phyloP scores from a whole-genome alignment of 2,329 filamentous ascomycete species.

The Coleophoma crateriformis region DNA sequence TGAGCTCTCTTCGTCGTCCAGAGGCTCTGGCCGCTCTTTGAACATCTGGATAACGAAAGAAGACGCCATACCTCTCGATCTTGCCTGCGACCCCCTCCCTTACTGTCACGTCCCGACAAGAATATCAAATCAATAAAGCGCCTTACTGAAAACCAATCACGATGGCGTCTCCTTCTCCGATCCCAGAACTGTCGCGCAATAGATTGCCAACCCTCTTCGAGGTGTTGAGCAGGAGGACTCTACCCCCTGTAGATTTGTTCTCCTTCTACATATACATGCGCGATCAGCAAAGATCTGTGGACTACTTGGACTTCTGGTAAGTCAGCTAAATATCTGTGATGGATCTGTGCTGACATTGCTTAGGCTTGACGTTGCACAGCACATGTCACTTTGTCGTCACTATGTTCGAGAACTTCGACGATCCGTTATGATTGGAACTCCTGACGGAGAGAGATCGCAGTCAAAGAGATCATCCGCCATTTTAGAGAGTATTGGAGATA shows the following conservation, averaged over 20 bases:
- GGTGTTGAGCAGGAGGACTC: conserved; percentile 87
- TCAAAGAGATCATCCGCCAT: conserved; percentile 83
- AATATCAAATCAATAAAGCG: not conserved
- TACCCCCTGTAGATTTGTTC: conserved; percentile 92
- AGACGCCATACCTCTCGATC: no score
- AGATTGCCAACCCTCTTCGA: conserved; percentile 92
- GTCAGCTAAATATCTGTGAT: conserved; percentile 4
- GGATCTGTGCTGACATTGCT: conserved; percentile 2
- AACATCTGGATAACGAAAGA: no score
- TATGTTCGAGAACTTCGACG: conserved; percentile 93
- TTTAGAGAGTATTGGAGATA: conserved; percentile 67
- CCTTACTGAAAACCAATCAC: conserved; percentile 3
- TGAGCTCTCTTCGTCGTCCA: no score
- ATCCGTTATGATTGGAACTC: conserved; percentile 88
- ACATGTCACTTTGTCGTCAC: conserved; percentile 95
- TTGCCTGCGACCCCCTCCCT: no score
- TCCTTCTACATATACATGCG: conserved; percentile 99
- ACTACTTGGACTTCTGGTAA: conserved; percentile 98
- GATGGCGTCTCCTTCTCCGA: conserved; percentile 43
- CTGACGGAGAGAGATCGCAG: conserved; percentile 70
- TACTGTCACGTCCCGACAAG: no score
- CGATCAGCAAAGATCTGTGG: conserved; percentile 94
- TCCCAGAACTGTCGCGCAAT: conserved; percentile 63
- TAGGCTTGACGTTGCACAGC: conserved; percentile 98
- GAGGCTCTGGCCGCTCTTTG: no score